Evolutionary conservation across 1,284 basidiomycete genomes (phyloP), one percentile per base, ranked within the genome.

Genomic region (Puccinia sorghi): DNA sequence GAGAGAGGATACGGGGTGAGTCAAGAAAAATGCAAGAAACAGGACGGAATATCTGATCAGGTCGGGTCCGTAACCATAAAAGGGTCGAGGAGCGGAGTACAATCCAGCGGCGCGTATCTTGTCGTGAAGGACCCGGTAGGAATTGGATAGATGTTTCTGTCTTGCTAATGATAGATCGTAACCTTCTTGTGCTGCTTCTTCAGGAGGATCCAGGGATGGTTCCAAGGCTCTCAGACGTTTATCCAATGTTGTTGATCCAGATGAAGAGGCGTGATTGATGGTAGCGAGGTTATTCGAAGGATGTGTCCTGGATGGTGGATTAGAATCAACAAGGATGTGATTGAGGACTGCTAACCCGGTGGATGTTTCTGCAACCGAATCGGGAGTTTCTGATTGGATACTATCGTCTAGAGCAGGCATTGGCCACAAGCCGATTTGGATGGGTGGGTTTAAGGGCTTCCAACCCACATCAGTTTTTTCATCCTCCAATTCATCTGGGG

Each of bases 11-110:
- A 22, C 86, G 66, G 83, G 85, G 84, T 92, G 94, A n/a, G 90
- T 86, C 80, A 88, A 87, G 17, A 87, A 88, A 7, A 92, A 90
- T 37, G 88, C 79, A 22, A 85, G 83, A 13, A 87, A 91, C 43
- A 97, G 87, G 12, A 90, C 81, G 20, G 86, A 81, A 84, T 96
- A 98, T 27, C 96, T 90, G 20, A 89, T 82, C 75, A 96, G 82
- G 82, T 98, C 96, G 50, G 91, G 91, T 1, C 92, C 93, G 84
- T 99, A 98, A 15, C 95, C 94, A n/a, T 90, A 86, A 66, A 94
- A 83, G 43, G 82, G 83, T 82, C 91, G 94, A 5, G 89, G 93
- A 2, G 91, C 91, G 66, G 90, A 85, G 86, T 97, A 98, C 57
- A 98, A 88, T 20, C 93, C 94, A 0, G 93, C 92, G 37, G 89